These are phyloP conservation scores for Cystofilobasidium bisporidii DNA, from an alignment of 768 basidiomycete genomes.

Conservation along the genomic window DNA sequence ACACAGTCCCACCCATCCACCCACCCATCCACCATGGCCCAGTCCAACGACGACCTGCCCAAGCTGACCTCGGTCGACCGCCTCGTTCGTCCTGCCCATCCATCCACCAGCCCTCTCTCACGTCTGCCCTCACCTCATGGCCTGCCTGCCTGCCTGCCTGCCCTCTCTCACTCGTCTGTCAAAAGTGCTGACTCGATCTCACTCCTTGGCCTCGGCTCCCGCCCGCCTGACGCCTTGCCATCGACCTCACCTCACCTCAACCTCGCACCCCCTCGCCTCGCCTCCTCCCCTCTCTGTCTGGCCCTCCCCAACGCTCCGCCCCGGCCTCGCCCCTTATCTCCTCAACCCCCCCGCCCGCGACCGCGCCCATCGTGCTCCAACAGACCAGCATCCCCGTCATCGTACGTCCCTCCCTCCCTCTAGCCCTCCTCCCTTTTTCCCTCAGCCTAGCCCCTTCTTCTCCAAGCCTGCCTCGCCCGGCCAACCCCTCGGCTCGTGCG, in stretches of 20 bases:
- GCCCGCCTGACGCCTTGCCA: no score
- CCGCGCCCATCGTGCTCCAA: neutral
- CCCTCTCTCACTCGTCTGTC: neutral
- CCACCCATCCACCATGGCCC: neutral
- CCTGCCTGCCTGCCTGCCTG: no score
- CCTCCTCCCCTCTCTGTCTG: neutral
- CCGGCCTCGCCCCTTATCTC: neutral
- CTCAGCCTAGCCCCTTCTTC: neutral
- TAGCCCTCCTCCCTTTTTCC: neutral
- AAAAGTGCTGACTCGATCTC: no score
- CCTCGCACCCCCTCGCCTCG: neutral
- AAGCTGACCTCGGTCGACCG: neutral
- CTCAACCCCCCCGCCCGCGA: neutral
- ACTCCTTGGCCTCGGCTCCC: no score
- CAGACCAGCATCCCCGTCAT: constrained; percentile 26
- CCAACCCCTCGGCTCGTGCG: no score
- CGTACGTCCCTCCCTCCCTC: constrained; percentile 6
- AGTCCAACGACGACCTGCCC: neutral
- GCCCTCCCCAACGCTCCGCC: neutral
- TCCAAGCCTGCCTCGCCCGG: no score
- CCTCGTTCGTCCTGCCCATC: neutral
- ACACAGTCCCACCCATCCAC: neutral
- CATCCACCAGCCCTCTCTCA: neutral
- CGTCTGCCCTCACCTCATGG: neutral
- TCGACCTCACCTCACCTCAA: neutral